Evolutionary conservation across 202 grass and related monocot species (phyloP).

Genomic region (Brachypodium distachyon): DNA sequence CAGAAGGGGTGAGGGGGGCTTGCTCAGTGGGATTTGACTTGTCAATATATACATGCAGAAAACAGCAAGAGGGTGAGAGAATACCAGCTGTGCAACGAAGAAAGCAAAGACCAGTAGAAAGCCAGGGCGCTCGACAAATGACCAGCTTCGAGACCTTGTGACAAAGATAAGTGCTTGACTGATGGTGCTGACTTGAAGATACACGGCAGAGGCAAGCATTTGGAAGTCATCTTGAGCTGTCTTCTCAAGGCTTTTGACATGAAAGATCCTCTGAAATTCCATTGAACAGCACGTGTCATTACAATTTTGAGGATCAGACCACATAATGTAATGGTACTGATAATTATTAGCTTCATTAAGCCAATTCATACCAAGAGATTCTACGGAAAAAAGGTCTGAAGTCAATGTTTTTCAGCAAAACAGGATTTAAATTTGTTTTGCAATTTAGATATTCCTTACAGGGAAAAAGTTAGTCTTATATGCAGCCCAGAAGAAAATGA

Average conservation of each 20-base stretch:
- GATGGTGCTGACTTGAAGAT: conserved; percentile 7
- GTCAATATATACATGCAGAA: not conserved
- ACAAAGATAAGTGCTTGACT: conserved; percentile 7
- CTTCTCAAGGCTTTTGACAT: conserved; percentile 20
- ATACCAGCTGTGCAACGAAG: conserved; percentile 14
- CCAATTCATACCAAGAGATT: not conserved
- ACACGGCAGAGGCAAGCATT: conserved; percentile 14
- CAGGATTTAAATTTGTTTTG: too few species aligned
- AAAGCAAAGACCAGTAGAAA: conserved; percentile 22
- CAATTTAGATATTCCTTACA: not conserved
- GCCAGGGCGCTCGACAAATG: conserved; percentile 15
- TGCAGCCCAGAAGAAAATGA: conserved; percentile 13
- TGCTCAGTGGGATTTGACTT: not conserved
- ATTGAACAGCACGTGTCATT: not conserved
- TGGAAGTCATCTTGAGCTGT: not conserved
- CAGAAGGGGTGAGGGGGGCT: not conserved
- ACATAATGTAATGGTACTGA: not conserved
- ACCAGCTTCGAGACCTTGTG: conserved; percentile 25
- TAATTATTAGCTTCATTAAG: not conserved
- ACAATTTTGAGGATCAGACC: not conserved
- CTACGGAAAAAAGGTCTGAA: not conserved
- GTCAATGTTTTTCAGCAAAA: not conserved
- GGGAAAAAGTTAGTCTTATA: conserved; percentile 7
- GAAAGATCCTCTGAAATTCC: not conserved
- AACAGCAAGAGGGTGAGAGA: not conserved